Percentiles rank a stretch among this genome's conserved stretches.
Conservation (phyloP, 805 yeast genomes). For the Danielia reshetovae region DNA sequence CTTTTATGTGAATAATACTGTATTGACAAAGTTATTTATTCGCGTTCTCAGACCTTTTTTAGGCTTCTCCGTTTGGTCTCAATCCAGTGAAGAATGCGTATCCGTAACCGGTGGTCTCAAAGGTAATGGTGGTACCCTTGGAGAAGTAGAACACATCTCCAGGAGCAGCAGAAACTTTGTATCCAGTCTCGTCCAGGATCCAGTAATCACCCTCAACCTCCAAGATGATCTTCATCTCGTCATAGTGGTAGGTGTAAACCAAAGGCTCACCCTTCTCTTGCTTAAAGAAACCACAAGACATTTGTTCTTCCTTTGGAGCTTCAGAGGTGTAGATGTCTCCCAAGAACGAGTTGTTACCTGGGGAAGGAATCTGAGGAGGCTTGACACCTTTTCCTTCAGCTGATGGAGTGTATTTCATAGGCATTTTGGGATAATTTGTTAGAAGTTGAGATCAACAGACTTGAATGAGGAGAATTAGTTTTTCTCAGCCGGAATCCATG, state of each 20-base stretch:
- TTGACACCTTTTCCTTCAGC: constrained; percentile 49
- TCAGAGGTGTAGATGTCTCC: constrained; percentile 63
- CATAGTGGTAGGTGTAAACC: constrained; percentile 61
- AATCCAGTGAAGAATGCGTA: constrained; percentile 60
- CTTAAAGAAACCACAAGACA: constrained; percentile 64
- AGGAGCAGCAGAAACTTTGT: constrained; percentile 50
- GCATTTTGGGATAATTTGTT: too few species aligned
- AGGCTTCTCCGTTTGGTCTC: constrained; percentile 39
- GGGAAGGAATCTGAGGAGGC: constrained; percentile 59
- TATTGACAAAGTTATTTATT: too few species aligned
- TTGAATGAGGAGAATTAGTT: neutral
- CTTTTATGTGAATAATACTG: too few species aligned
- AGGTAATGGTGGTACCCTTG: constrained; percentile 62
- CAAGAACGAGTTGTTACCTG: constrained; percentile 65
- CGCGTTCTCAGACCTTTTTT: neutral
- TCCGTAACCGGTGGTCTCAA: constrained; percentile 61
- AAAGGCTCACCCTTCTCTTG: constrained; percentile 67
- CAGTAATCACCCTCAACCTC: constrained; percentile 66
- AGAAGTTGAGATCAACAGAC: too few species aligned
- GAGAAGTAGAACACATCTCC: constrained; percentile 68
- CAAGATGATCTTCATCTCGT: constrained; percentile 66
- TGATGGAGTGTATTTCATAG: constrained; percentile 51
- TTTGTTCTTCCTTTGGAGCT: constrained; percentile 56
- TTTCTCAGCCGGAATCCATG: too few species aligned
- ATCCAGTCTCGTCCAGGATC: constrained; percentile 62